Percentiles rank a stretch among this genome's conserved stretches.
Evolutionary conservation across 1,139 yeast genomes (phyloP).

Genomic region (Suhomyces anneliseae): DNA sequence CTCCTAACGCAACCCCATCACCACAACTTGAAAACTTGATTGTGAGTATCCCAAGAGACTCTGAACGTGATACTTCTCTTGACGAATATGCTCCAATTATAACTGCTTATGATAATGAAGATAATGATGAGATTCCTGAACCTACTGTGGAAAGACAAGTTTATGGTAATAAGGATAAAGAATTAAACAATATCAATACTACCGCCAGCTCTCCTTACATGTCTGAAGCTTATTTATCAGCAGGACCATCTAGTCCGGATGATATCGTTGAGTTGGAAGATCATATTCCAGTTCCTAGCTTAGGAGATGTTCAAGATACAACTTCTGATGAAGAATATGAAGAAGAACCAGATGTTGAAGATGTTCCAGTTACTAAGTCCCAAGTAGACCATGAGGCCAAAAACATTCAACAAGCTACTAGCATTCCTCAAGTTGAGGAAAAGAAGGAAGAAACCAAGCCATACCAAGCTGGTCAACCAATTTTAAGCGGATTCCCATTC

Average conservation of each 20-base stretch:
- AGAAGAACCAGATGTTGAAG: not conserved
- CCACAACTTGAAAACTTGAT: not conserved
- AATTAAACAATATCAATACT: not conserved
- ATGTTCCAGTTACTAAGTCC: too few relatives aligned
- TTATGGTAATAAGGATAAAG: not conserved
- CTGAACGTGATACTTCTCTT: not conserved
- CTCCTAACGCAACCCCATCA: not conserved
- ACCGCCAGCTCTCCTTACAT: constrained; percentile 7
- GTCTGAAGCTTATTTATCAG: constrained; percentile 3
- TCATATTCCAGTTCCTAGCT: constrained; percentile 11
- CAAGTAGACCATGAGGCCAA: too few relatives aligned
- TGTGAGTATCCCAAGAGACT: not conserved
- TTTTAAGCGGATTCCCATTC: not conserved
- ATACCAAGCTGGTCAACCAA: not conserved
- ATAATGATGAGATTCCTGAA: not conserved
- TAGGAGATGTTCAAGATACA: constrained; percentile 7
- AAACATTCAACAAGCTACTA: too few relatives aligned
- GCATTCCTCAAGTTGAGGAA: too few relatives aligned
- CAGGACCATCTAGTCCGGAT: not conserved
- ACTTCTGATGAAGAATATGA: constrained; percentile 6
- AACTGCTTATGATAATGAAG: not conserved
- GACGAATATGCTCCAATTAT: not conserved
- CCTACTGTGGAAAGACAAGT: not conserved
- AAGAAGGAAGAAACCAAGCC: too few relatives aligned
- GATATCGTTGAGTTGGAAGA: constrained; percentile 1